A percentile compares a stretch with the other conserved stretches of the same genome.
Conservation (phyloP, 768 basidiomycete genomes). For the Kwoniella bestiolae region DNA sequence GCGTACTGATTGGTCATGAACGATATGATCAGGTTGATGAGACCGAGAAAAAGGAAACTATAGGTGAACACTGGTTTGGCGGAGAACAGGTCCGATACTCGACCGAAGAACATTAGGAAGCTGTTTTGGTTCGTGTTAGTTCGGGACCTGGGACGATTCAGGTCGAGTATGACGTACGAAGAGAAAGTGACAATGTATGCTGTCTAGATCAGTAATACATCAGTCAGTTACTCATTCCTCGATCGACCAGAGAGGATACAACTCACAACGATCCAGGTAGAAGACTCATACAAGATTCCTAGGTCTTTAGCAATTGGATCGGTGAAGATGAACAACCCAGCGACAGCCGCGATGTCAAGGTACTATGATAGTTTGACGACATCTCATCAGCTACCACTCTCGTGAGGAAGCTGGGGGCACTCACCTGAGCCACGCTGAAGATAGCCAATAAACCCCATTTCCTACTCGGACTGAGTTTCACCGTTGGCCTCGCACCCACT, state of each 20-base stretch:
- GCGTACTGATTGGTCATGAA: constrained; percentile 42
- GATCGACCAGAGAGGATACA: not conserved
- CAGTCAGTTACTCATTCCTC: not conserved
- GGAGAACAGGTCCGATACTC: constrained; percentile 50
- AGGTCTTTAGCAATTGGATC: constrained; percentile 39
- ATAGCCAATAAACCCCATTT: constrained; percentile 20
- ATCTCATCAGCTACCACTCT: no score
- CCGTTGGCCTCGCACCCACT: not conserved
- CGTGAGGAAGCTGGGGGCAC: no score
- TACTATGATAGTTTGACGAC: constrained; percentile 13
- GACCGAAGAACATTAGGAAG: constrained; percentile 47
- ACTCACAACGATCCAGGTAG: constrained; percentile 49
- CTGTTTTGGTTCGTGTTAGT: not conserved
- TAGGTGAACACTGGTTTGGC: constrained; percentile 42
- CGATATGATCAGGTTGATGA: constrained; percentile 32
- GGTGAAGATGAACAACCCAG: constrained; percentile 41
- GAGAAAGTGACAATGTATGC: constrained; percentile 45
- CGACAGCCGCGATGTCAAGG: constrained; percentile 22
- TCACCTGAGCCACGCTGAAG: constrained; percentile 23
- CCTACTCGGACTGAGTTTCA: constrained; percentile 1
- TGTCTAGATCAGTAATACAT: constrained; percentile 20
- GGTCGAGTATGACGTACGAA: constrained; percentile 5
- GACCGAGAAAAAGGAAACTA: constrained; percentile 44
- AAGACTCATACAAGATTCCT: constrained; percentile 32
- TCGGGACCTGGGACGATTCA: not conserved